Evolutionary conservation across 2,329 filamentous ascomycete genomes (phyloP), one percentile per base, ranked within the genome.

Genomic region (Blastomyces gilchristii): DNA sequence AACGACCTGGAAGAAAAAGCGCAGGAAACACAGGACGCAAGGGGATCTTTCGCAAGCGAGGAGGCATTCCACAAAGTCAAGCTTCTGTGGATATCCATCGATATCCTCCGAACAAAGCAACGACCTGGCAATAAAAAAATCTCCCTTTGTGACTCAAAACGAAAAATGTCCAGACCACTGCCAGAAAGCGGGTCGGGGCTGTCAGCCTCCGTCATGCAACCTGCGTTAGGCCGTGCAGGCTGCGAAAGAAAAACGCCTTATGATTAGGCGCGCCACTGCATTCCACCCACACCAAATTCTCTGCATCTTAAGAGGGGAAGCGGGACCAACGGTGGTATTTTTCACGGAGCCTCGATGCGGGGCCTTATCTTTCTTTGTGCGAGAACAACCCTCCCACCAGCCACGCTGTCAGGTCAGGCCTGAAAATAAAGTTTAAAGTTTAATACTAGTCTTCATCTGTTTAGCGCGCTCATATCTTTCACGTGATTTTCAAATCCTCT

Each of bases 401-500:
- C 12, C 9, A 5, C 28, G 49, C 50, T 31, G n/a, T 22, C n/a
- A 22, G n/a, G 31, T 5, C 31, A 34, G 31, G 3, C 31, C 3
- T 34, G 6, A 41, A 52, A 45, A 18, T 61, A 61, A 54, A 39
- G 34, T 52, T 54, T 22, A 39, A 43, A 16, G 28, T 37, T 50
- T 28, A 37, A 22, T 18, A 6, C 58, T 60, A 60, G 49, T 1
- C 43, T 31, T 37, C 3, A 60, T 39, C 11, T 4, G 43, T n/a
- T 9, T 60, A 50, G 43, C 25, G 16, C 3, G 34, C 41, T 25
- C 28, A 28, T n/a, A 1, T 9, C 4, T 18, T 37, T 12, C 59
- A 61, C 59, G 59, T 61, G 59, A 54, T 54, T 11, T 54, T 28
- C 9, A 53, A 43, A 59, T 50, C 58, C 18, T 49, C n/a, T 28